These are phyloP conservation scores for Xylariaceae sp. DNA, from an alignment of 2,329 filamentous ascomycete species.

Conservation along the genomic window DNA sequence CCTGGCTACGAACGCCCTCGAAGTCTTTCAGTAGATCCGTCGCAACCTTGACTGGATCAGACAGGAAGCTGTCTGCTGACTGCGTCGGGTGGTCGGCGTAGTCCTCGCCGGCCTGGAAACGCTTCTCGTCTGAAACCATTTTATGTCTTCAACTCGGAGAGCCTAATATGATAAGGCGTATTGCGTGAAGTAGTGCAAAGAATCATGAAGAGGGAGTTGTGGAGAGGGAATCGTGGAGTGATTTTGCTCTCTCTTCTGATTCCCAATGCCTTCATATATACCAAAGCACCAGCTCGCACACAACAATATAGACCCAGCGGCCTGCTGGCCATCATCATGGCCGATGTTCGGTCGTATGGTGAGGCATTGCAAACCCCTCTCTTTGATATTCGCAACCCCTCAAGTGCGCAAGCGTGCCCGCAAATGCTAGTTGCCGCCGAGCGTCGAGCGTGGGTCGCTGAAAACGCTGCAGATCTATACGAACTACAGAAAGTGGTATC, in stretches of 20 bases:
- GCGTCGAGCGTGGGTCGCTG: not conserved
- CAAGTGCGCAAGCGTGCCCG: not conserved
- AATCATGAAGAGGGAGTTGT: not conserved
- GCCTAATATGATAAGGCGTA: not conserved
- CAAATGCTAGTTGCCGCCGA: not conserved
- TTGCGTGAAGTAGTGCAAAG: not conserved
- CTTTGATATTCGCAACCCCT: constrained; percentile 4
- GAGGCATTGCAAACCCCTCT: constrained; percentile 1
- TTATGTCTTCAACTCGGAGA: not conserved
- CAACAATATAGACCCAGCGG: not conserved
- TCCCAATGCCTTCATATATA: constrained; percentile 8
- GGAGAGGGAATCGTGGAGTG: not conserved
- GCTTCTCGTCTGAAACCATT: constrained; percentile 36
- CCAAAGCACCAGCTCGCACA: not conserved
- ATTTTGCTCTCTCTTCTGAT: not conserved
- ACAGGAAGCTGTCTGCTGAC: constrained; percentile 27
- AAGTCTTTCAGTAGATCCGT: constrained; percentile 34
- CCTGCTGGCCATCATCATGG: not conserved
- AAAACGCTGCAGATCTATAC: not conserved
- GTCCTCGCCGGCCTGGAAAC: constrained; percentile 37
- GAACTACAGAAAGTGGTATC: not conserved
- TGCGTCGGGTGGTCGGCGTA: constrained; percentile 32
- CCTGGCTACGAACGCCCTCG: constrained; percentile 29
- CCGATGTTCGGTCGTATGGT: not conserved
- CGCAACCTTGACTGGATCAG: constrained; percentile 35